Base-by-base conservation (phyloP, 768 basidiomycete species). In the Phylloporus sp. region DNA sequence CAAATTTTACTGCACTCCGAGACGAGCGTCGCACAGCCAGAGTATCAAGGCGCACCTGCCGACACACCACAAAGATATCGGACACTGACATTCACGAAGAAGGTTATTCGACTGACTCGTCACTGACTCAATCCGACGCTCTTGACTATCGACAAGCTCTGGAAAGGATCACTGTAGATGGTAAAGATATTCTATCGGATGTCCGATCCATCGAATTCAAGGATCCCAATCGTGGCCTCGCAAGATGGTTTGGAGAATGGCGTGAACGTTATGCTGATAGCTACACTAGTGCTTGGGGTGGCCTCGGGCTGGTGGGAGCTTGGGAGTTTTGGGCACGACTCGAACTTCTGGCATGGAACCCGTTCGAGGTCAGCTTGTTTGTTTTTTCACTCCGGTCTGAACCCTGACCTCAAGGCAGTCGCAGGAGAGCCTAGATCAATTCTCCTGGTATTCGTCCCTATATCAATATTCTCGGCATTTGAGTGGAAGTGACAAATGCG, bases 271-370 rank as follows among this genome's bases (percentile, higher is more conserved):
- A 86, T 58, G 75, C 74, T 6, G 94, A 97, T 55, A 91, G 80
- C 53, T 97, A 95, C 70, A 72, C 78, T 3, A 85, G 88, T 34
- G 95, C 95, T 5, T 97, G 90, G 76, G 94, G 94, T 42, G 90
- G 93, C 5, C 73, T 95, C 48, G 91, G 86, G 1, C 77, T 93
- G 38, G 84, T 95, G 2, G 85, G 85, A 45, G 89, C 90, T 43
- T 95, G 93, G 92, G 93, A 94, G 68, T 95, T 94, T 66, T 95
- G 91, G 91, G 82, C 82, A n/a, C 76, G 92, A 49, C 72, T 92
- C 51, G 94, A 97, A 71, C 77, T 85, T 56, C 71, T 91, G 11
- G 88, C 86, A 4, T 97, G 95, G 95, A 82, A 93, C 65, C 91
- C 88, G 41, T 75, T 95, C 22, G 80, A 88, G 72, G 92, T 88